Evolutionary conservation across 176 grass and related monocot genomes (phyloP).

Genomic region (Cenchrus fungigraminus): DNA sequence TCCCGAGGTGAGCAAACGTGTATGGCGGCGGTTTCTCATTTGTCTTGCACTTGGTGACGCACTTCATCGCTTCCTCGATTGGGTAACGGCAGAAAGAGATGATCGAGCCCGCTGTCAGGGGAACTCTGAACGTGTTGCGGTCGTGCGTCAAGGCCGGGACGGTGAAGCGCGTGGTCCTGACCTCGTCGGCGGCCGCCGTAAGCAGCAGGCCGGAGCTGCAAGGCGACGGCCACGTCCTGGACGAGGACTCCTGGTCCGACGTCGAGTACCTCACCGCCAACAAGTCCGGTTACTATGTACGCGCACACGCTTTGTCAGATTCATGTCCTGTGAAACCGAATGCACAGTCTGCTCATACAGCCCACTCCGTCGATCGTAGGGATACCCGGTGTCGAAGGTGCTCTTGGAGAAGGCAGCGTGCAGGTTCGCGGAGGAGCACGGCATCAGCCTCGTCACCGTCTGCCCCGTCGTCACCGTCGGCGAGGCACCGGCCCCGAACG

Average conservation of each 20-base stretch:
- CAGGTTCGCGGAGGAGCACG: constrained; percentile 35
- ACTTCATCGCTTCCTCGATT: too few relatives aligned
- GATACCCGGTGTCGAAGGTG: constrained; percentile 51
- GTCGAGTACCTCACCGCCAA: constrained; percentile 42
- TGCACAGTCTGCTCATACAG: background rate
- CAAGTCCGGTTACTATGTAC: constrained; percentile 47
- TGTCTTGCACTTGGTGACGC: background rate
- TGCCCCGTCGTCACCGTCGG: constrained; percentile 2
- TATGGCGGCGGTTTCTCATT: too few relatives aligned
- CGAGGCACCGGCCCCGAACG: background rate
- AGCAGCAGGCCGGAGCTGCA: constrained; percentile 33
- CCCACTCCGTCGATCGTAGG: background rate
- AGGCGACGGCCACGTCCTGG: constrained; percentile 52
- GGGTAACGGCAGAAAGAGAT: constrained; percentile 56
- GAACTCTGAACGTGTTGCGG: constrained; percentile 63
- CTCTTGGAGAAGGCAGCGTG: constrained; percentile 44
- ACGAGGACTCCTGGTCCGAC: constrained; percentile 77
- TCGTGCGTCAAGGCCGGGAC: constrained; percentile 62
- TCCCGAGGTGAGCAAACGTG: constrained; percentile 45
- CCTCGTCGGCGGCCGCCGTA: constrained; percentile 55
- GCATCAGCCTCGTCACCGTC: constrained; percentile 47
- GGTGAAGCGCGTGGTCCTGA: constrained; percentile 62
- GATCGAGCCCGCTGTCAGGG: constrained; percentile 45
- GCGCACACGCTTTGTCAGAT: background rate
- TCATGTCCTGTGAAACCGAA: background rate